Percentiles rank a stretch among this genome's conserved stretches.
Conservation (phyloP, 805 yeast species). For the Wickerhamomyces mucosus region DNA sequence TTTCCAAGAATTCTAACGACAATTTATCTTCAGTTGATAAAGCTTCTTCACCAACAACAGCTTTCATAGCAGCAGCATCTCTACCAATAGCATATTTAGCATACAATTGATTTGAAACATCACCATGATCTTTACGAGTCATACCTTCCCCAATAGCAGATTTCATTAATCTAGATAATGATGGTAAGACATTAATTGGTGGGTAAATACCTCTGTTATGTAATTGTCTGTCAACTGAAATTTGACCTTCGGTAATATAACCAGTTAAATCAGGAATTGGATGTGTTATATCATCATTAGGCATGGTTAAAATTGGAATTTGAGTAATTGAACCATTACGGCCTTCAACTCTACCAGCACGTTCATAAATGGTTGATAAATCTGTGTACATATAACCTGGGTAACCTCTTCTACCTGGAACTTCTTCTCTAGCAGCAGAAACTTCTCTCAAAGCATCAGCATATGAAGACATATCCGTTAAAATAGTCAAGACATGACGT, state of each 20-base stretch:
- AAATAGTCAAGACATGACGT: slow-evolving; percentile 94
- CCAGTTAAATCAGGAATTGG: slow-evolving; percentile 99
- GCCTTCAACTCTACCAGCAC: slow-evolving; percentile 99
- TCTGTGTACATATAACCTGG: slow-evolving; percentile 99
- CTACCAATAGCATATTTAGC: slow-evolving; percentile 99
- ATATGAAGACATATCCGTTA: slow-evolving; percentile 99
- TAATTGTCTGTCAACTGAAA: slow-evolving; percentile 92
- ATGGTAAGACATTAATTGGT: slow-evolving; percentile 96
- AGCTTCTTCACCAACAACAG: slow-evolving; percentile 99
- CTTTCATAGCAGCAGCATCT: slow-evolving; percentile 99
- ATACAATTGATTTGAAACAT: slow-evolving; percentile 96
- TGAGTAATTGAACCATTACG: slow-evolving; percentile 99
- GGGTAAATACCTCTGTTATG: slow-evolving; percentile 97
- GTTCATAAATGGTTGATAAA: slow-evolving; percentile 96
- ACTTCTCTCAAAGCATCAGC: slow-evolving; percentile 99
- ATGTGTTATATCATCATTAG: slow-evolving; percentile 98
- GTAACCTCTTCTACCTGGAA: slow-evolving; percentile 99
- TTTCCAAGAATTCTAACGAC: slow-evolving; percentile 94
- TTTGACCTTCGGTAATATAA: slow-evolving; percentile 98
- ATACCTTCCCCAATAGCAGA: slow-evolving; percentile 99
- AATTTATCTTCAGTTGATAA: slow-evolving; percentile 94
- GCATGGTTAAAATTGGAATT: slow-evolving; percentile 98
- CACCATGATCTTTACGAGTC: slow-evolving; percentile 99
- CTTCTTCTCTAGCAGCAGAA: slow-evolving; percentile 99
- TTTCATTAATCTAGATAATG: slow-evolving; percentile 96